Base-by-base conservation (phyloP, 805 yeast species). In the Starmerella kuoi region DNA sequence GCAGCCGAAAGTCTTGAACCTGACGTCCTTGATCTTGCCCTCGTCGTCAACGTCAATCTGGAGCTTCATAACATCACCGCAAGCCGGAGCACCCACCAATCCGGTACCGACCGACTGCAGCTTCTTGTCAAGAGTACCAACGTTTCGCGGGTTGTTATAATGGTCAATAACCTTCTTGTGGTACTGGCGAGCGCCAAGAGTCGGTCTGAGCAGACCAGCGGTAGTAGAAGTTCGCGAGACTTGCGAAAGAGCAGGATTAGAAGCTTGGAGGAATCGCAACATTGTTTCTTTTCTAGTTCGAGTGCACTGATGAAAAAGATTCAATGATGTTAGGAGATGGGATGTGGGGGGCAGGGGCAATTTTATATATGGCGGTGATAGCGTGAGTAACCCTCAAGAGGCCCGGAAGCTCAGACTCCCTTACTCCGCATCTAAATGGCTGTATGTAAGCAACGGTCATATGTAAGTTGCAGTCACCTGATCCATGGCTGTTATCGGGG, bases 1-100 rank as follows among this genome's bases (percentile, higher is more conserved):
- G 62, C 98, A 91, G n/a, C 98, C 98, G 66, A 91, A 91, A 3
- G 98, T 91, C 73, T 91, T 91, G 67, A 91, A 91, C 63, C 86
- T 88, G 49, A 88, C 98, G 61, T 91, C 95, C 61, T 83, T 77
- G 54, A 91, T 91, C 41, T 83, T 70, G 1, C 98, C 98, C 20
- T 94, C 76, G 44, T 72, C 77, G 56, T 87, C 96, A 8, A 91
- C 98, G 61, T 87, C 76, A 57, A 91, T 91, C 63, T 91, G 97
- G 51, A 91, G 72, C 66, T 94, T 80, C 95, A 91, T 91, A 35
- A 91, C 98, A 67, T 91, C 98, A 42, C 98, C 98, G 67, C 98
- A 91, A 0, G 98, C 98, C 42, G 98, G 97, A 0, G 98, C 97
- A 44, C 98, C 98, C 14, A 91, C 98, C 35, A 91, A 71, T 1